Conservation (phyloP, 192 early-diverging fungal species). For the Funneliformis geosporum region DNA sequence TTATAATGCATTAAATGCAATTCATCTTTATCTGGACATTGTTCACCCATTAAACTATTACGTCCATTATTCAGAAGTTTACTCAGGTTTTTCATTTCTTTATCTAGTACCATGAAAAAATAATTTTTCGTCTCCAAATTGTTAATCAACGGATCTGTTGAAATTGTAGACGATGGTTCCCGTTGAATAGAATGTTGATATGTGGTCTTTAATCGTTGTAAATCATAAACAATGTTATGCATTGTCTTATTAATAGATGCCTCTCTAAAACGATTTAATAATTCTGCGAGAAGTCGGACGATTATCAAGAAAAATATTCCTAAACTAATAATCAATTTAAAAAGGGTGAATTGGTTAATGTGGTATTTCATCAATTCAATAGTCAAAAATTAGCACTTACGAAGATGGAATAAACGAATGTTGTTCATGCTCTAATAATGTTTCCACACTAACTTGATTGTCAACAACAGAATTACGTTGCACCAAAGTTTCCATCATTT, state of each 20-base stretch:
- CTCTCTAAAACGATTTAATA: constrained; percentile 36
- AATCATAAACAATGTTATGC: background rate
- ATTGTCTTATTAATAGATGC: constrained; percentile 26
- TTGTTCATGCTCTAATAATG: background rate
- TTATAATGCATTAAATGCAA: too few species aligned
- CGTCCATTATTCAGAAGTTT: background rate
- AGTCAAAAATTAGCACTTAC: constrained; percentile 15
- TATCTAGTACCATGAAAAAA: constrained; percentile 15
- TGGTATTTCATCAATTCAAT: background rate
- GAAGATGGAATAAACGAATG: constrained; percentile 16
- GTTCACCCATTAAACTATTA: too few species aligned
- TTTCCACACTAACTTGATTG: background rate
- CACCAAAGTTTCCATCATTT: constrained; percentile 31
- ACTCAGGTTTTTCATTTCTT: constrained; percentile 7
- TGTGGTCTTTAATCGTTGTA: background rate
- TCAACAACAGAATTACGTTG: constrained; percentile 35
- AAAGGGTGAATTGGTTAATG: background rate
- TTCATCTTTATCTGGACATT: too few species aligned
- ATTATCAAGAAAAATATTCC: constrained; percentile 37
- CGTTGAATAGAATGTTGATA: background rate
- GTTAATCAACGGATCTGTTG: background rate
- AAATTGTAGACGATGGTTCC: constrained; percentile 7
- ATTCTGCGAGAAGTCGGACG: constrained; percentile 34
- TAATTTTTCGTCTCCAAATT: background rate
- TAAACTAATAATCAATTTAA: background rate